Conservation (phyloP, 257 asterid genomes). For the Ilex aquifolium region DNA sequence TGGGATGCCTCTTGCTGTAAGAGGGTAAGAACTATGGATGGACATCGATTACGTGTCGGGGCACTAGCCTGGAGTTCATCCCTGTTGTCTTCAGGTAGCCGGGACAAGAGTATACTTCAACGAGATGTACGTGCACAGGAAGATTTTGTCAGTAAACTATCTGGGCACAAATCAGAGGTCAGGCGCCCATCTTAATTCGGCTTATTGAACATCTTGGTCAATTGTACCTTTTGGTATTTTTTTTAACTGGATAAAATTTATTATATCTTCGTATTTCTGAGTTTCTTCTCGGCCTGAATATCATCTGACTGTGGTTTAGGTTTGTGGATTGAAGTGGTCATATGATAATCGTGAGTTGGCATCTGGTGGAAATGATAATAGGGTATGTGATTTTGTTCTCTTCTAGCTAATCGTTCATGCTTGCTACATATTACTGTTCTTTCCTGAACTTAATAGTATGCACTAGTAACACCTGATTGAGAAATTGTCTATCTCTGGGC, state of each 20-base stretch:
- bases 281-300: neutral
- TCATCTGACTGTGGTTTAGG: conserved; percentile 35
- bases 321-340: conserved; percentile 99
- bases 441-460: neutral
- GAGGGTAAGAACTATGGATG: conserved; percentile 90
- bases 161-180: conserved; percentile 97
- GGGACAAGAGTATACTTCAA: conserved; percentile 89
- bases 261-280: conserved; percentile 7
- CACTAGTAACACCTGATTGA: neutral
- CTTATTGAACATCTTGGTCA: neutral
- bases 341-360: conserved; percentile 91
- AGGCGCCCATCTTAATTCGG: conserved; percentile 13
- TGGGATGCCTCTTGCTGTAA: conserved; percentile 96
- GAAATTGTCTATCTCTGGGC: conserved; percentile 9
- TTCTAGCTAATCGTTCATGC: conserved; percentile 8
- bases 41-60: conserved; percentile 85
- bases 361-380: conserved; percentile 94
- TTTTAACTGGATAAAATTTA: neutral
- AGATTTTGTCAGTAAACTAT: conserved; percentile 72
- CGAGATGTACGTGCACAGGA: conserved; percentile 77
- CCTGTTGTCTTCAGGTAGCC: conserved; percentile 79
- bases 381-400: conserved; percentile 40
- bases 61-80: conserved; percentile 96
- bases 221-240: neutral
- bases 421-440: conserved; percentile 1